These are phyloP conservation scores for Stipa capillata DNA, from an alignment of 176 grass and related monocot species.

Conservation along the genomic window DNA sequence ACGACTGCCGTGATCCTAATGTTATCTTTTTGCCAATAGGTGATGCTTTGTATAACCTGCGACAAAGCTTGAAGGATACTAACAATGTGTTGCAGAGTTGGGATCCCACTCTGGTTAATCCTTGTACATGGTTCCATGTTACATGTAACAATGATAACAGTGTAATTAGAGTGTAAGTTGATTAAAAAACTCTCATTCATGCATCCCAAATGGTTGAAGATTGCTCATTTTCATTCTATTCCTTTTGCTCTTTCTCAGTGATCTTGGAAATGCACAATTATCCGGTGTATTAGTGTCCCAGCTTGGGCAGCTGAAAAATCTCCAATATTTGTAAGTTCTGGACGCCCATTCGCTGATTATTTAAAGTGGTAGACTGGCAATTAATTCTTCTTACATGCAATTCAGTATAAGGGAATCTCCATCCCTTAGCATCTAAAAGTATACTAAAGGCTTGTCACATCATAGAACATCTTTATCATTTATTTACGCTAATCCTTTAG, in stretches of 20 bases:
- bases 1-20: background rate
- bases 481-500: background rate
- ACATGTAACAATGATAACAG: slow-evolving; percentile 62
- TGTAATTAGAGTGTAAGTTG: slow-evolving; percentile 73
- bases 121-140: slow-evolving; percentile 83
- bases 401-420: background rate
- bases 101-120: slow-evolving; percentile 68
- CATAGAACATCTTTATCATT: background rate
- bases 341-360: background rate
- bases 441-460: background rate
- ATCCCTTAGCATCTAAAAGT: background rate
- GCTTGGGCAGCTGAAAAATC: slow-evolving; percentile 56
- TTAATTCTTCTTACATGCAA: background rate
- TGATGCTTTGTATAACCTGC: slow-evolving; percentile 62
- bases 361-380: background rate
- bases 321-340: slow-evolving; percentile 79
- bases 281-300: slow-evolving; percentile 58
- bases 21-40: slow-evolving; percentile 20
- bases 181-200: background rate
- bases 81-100: slow-evolving; percentile 66
- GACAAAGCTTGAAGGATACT: slow-evolving; percentile 50
- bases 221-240: background rate
- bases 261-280: slow-evolving; percentile 70
- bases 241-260: slow-evolving; percentile 31
- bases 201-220: background rate